Conservation (phyloP, 1,284 basidiomycete genomes). For the Austroboletus niveus region DNA sequence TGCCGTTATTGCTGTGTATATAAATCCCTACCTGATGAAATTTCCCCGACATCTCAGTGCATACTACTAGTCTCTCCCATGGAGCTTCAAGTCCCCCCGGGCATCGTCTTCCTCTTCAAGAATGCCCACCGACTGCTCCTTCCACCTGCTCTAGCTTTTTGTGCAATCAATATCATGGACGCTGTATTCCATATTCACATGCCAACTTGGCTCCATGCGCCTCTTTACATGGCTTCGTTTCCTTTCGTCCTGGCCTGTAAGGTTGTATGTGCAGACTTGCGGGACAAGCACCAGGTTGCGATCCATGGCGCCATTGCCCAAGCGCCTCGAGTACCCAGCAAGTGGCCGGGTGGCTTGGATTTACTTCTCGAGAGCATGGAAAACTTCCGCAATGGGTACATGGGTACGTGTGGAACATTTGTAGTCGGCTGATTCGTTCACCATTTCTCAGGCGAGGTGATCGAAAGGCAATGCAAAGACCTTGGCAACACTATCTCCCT, state of each 20-base stretch:
- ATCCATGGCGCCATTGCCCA: conserved; percentile 32
- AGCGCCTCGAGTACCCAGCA: conserved; percentile 30
- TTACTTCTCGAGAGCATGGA: conserved; percentile 21
- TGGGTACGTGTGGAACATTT: conserved; percentile 26
- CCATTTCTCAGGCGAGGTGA: conserved; percentile 28
- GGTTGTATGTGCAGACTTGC: conserved; percentile 21
- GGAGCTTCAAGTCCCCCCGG: conserved; percentile 25
- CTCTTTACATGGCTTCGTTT: conserved; percentile 23
- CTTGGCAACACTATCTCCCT: conserved; percentile 33
- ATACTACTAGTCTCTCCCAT: conserved; percentile 4
- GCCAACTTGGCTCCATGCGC: conserved; percentile 18
- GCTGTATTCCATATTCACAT: conserved; percentile 1
- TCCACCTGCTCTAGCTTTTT: conserved; percentile 19
- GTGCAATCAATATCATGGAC: conserved; percentile 8
- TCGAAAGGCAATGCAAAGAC: conserved; percentile 14
- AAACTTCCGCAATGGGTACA: conserved; percentile 32
- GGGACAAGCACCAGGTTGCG: conserved; percentile 29
- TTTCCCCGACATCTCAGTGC: background rate
- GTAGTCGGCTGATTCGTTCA: background rate
- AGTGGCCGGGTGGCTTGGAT: conserved; percentile 34
- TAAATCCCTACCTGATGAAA: background rate
- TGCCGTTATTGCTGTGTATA: background rate
- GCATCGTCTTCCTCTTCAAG: conserved; percentile 21
- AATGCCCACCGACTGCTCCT: conserved; percentile 20
- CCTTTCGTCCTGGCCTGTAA: conserved; percentile 26